Conservation (phyloP, 1,139 yeast genomes). For the Suhomyces terraborum region DNA sequence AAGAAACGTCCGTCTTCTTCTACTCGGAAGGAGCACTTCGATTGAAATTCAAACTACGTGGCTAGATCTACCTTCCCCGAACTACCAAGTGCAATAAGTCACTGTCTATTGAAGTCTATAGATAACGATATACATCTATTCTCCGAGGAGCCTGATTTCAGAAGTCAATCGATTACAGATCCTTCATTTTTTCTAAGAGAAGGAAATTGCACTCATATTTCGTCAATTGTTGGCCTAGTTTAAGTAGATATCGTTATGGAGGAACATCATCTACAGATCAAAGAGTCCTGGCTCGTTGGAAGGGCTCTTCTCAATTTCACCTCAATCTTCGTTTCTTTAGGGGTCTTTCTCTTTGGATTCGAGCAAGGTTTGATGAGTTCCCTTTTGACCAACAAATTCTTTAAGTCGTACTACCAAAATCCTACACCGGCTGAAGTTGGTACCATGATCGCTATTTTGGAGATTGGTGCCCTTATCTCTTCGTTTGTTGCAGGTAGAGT, state of each 20-base stretch:
- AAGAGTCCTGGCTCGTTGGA: constrained; percentile 52
- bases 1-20: not conserved
- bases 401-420: constrained; percentile 69
- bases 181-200: too few relatives aligned
- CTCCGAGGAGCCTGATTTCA: too few relatives aligned
- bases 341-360: constrained; percentile 62
- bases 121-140: too few relatives aligned
- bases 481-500: constrained; percentile 74
- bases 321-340: constrained; percentile 58
- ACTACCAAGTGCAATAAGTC: too few relatives aligned
- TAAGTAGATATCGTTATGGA: too few relatives aligned
- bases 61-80: too few relatives aligned
- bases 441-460: constrained; percentile 80
- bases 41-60: not conserved
- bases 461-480: constrained; percentile 81
- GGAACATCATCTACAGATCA: constrained; percentile 31
- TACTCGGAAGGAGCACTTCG: not conserved
- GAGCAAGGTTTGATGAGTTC: constrained; percentile 67
- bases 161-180: too few relatives aligned
- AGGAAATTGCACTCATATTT: too few relatives aligned
- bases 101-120: too few relatives aligned
- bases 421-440: constrained; percentile 73
- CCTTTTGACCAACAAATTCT: constrained; percentile 65
- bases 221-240: too few relatives aligned
- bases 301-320: constrained; percentile 56